Evolutionary conservation across 2,329 filamentous ascomycete species (phyloP), one percentile per base, ranked within the genome.

Genomic region (Calonectria pteridis): DNA sequence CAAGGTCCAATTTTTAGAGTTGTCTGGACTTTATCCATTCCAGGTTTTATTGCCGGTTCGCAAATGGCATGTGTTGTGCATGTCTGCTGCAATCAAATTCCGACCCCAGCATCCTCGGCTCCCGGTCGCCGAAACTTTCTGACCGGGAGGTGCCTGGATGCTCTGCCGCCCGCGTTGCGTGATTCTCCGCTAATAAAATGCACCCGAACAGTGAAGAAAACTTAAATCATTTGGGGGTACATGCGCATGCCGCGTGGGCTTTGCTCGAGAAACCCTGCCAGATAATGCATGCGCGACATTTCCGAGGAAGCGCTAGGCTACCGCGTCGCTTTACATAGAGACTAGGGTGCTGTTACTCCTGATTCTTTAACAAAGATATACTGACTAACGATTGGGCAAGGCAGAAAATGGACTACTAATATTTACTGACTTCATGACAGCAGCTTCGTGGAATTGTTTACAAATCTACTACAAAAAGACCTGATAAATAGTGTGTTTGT

Each of bases 1-100:
- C 33, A 59, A 26, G 55, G 16, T 59, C 55, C 55, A 28, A 37
- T 59, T 59, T 59, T 59, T 59, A 59, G 33, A 59, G 55, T 59
- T 59, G n/a, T 20, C 16, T 59, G 33, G 23, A 37, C 13, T 37
- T 23, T n/a, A 59, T 59, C 26, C n/a, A 35, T 40, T 20, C 23
- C 11, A 23, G 13, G 6, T 31, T n/a, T 16, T 37, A 35, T 58
- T 58, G 31, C 53, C 31, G 29, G 29, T 20, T 23, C 33, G 29
- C n/a, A 14, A 40, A 28, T 23, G 33, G 13, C 2, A 59, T 37
- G 33, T 20, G 55, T 26, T 23, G 33, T 28, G 23, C 1, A 16
- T 26, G 20, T n/a, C 28, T n/a, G 20, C 18, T 26, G 33, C 55
- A 40, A 59, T 59, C n/a, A 59, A 23, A 59, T 40, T 35, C 20